phyloP scores from a whole-genome alignment of 371 early-diverging fungal species.

The Circinella minor region DNA sequence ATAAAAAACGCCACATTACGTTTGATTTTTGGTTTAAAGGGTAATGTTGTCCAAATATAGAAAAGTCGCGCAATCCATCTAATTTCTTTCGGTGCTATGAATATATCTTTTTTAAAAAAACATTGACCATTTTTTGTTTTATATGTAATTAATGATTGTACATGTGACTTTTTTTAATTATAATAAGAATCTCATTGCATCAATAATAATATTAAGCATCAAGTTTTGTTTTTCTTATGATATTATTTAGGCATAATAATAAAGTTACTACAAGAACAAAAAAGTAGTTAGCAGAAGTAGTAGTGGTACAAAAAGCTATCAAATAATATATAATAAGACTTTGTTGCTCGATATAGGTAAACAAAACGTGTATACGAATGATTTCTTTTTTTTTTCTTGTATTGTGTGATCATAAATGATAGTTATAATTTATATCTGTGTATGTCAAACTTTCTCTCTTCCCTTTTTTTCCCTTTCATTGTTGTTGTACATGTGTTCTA shows the following conservation, averaged over 20 bases:
- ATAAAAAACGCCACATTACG: slow-evolving; percentile 5
- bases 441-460: slow-evolving; percentile 1
- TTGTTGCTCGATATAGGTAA: background rate
- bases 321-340: background rate
- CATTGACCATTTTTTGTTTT: no score
- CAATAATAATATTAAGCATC: no score
- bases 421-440: background rate
- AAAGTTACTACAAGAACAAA: no score
- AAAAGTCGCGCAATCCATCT: background rate
- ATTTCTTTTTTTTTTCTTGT: background rate
- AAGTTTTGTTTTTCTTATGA: no score
- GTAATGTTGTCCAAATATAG: slow-evolving; percentile 1
- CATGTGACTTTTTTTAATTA: no score
- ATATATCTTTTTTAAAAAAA: no score
- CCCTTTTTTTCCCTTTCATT: no score
- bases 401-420: no score
- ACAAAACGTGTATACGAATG: background rate
- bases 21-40: background rate
- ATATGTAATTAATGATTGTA: no score
- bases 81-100: background rate
- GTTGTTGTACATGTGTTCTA: background rate
- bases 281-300: no score
- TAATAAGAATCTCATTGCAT: no score
- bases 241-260: no score
- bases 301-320: background rate